A percentile compares a stretch with the other conserved stretches of the same genome.
phyloP scores from a whole-genome alignment of 2,329 filamentous ascomycete genomes.

The Arthroderma sp. region DNA sequence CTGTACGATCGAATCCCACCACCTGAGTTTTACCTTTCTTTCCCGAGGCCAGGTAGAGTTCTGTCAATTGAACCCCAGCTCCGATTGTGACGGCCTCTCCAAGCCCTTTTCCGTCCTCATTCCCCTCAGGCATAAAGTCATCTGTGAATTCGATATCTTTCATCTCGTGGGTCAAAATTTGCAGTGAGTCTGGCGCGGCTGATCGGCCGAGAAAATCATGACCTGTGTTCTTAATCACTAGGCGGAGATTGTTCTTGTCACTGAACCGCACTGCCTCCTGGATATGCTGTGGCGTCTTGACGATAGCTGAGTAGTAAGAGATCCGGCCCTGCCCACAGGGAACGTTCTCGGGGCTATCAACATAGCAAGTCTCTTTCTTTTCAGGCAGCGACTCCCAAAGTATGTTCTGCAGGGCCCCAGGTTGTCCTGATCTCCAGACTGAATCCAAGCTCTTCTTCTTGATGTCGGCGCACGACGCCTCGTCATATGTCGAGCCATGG shows the following conservation, averaged over 20 bases:
- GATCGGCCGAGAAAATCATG: constrained; percentile 44
- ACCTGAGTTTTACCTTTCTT: constrained; percentile 37
- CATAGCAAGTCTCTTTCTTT: constrained; percentile 24
- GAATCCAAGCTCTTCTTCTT: constrained; percentile 15
- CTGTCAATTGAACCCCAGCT: constrained; percentile 40
- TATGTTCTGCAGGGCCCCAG: constrained; percentile 24
- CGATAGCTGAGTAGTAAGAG: constrained; percentile 25
- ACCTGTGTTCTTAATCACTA: constrained; percentile 43
- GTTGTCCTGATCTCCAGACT: constrained; percentile 23
- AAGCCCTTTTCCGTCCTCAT: constrained; percentile 24
- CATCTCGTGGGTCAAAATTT: constrained; percentile 22
- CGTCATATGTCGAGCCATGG: constrained; percentile 38
- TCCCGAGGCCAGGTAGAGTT: constrained; percentile 40
- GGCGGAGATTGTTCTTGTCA: constrained; percentile 21
- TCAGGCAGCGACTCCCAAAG: constrained; percentile 30
- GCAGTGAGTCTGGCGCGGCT: constrained; percentile 42
- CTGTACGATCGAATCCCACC: constrained; percentile 40
- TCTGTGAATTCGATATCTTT: constrained; percentile 13
- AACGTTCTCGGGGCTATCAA: constrained; percentile 15
- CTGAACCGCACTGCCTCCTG: constrained; percentile 22
- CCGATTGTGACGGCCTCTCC: constrained; percentile 44
- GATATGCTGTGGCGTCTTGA: constrained; percentile 20
- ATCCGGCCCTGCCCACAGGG: constrained; percentile 25
- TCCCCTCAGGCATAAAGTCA: constrained; percentile 31
- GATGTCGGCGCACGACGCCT: constrained; percentile 26